Conservation (phyloP, 2,329 filamentous ascomycete species). For the Triangularia setosa region DNA sequence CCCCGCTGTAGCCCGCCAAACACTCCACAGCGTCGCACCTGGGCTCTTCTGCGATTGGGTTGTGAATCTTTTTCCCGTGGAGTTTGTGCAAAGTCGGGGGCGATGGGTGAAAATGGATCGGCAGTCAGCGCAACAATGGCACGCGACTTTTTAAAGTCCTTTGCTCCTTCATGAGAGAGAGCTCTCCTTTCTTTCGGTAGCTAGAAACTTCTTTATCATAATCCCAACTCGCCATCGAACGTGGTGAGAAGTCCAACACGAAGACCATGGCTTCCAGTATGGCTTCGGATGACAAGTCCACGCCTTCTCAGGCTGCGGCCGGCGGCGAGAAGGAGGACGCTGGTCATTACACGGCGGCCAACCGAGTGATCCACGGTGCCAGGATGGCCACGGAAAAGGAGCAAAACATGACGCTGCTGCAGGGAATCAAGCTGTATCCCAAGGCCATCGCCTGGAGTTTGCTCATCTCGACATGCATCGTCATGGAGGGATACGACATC, state of each 20-base stretch:
- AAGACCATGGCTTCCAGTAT: not conserved
- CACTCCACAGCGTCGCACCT: slow-evolving; percentile 4
- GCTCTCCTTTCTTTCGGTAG: not conserved
- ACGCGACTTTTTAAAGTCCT: not conserved
- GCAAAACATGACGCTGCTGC: slow-evolving; percentile 65
- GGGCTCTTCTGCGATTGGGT: slow-evolving; percentile 9
- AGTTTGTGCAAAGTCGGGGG: slow-evolving; percentile 3
- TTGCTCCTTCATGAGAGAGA: not conserved
- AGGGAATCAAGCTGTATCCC: slow-evolving; percentile 79
- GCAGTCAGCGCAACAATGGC: not conserved
- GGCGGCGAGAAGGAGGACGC: not conserved
- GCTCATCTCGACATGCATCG: slow-evolving; percentile 84
- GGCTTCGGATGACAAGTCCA: not conserved
- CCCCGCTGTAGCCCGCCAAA: slow-evolving; percentile 2
- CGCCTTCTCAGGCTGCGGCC: not conserved
- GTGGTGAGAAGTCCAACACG: not conserved
- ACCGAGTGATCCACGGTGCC: slow-evolving; percentile 42
- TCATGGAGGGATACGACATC: slow-evolving; percentile 88
- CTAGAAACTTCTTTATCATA: not conserved
- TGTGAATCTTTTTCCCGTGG: not conserved
- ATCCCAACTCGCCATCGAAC: not conserved
- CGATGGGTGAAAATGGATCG: not conserved
- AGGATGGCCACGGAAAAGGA: slow-evolving; percentile 55
- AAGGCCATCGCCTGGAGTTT: slow-evolving; percentile 82
- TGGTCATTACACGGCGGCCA: slow-evolving; percentile 26